Evolutionary conservation across 306 rosid species (phyloP).

Genomic region (Quercus rubra): DNA sequence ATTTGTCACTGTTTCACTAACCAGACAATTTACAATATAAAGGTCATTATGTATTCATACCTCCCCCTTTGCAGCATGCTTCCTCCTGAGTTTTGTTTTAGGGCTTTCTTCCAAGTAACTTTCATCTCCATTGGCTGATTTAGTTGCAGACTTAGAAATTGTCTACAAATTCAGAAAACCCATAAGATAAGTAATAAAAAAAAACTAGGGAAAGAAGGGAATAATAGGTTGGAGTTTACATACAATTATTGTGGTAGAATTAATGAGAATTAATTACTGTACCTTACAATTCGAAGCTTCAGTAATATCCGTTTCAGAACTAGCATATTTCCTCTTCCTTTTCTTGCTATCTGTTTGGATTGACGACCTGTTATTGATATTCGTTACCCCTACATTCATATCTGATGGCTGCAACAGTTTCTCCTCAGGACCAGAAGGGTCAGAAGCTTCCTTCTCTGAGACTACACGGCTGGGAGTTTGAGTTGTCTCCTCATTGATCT

Average conservation of each 20-base stretch:
- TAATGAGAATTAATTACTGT: slow-evolving; percentile 8
- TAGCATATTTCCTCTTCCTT: slow-evolving; percentile 19
- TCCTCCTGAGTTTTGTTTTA: slow-evolving; percentile 34
- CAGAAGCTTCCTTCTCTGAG: slow-evolving; percentile 14
- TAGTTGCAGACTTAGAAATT: slow-evolving; percentile 21
- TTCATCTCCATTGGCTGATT: slow-evolving; percentile 11
- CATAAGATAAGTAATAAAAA: neutral
- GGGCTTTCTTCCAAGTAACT: slow-evolving; percentile 27
- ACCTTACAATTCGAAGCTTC: slow-evolving; percentile 43
- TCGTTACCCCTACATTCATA: slow-evolving; percentile 28
- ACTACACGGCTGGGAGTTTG: slow-evolving; percentile 28
- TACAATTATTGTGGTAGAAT: neutral
- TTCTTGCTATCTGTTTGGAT: slow-evolving; percentile 18
- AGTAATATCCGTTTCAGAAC: slow-evolving; percentile 27
- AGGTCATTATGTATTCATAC: slow-evolving; percentile 24
- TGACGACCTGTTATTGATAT: slow-evolving; percentile 22
- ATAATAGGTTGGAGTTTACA: slow-evolving; percentile 5
- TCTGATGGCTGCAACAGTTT: slow-evolving; percentile 19
- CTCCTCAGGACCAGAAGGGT: slow-evolving; percentile 24
- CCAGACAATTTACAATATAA: neutral
- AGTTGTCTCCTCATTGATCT: slow-evolving; percentile 20
- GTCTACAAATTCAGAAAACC: slow-evolving; percentile 20
- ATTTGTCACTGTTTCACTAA: neutral
- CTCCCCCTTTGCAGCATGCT: slow-evolving; percentile 23
- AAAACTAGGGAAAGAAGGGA: neutral